phyloP scores from a whole-genome alignment of 2,329 filamentous ascomycete species.

The Dryadomyces quercus-mongolicae region DNA sequence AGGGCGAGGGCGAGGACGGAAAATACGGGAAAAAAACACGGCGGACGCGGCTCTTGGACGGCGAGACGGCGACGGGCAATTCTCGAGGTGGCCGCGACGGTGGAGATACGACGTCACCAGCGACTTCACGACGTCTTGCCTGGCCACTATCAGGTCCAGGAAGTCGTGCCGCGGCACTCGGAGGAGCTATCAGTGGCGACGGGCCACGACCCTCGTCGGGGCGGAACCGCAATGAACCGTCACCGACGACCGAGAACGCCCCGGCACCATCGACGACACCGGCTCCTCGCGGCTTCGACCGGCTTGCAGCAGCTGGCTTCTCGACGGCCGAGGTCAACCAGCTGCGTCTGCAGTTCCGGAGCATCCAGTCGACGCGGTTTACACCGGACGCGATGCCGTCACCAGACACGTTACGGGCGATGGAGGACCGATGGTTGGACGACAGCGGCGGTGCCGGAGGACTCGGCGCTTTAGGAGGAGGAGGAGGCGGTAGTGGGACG shows the following conservation, averaged over 20 bases:
- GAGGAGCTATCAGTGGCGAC: not conserved
- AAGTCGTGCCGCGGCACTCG: not conserved
- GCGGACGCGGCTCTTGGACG: too few relatives aligned
- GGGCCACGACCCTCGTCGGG: not conserved
- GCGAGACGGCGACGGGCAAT: too few relatives aligned
- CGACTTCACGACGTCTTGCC: not conserved
- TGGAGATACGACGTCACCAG: conserved; percentile 4
- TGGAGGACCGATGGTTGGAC: conserved; percentile 91
- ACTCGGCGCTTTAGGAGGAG: conserved; percentile 11
- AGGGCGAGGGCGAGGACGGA: conserved; percentile 18
- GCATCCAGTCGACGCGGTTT: conserved; percentile 68
- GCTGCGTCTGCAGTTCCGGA: conserved; percentile 77
- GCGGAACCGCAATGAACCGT: not conserved
- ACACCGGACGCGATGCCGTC: conserved; percentile 84
- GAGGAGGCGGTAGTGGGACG: conserved; percentile 19
- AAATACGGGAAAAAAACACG: conserved; percentile 4
- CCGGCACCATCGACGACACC: conserved; percentile 25
- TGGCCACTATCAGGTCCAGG: conserved; percentile 3
- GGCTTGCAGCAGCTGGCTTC: conserved; percentile 71
- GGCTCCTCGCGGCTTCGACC: conserved; percentile 72
- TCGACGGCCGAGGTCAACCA: conserved; percentile 71
- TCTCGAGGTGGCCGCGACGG: not conserved
- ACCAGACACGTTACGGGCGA: conserved; percentile 57
- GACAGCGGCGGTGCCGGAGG: conserved; percentile 29
- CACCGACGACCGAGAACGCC: not conserved